Percentiles rank a stretch among this genome's conserved stretches.
Evolutionary conservation across 495 filamentous ascomycete genomes (phyloP).

Genomic region (Aeminium ludgeri): DNA sequence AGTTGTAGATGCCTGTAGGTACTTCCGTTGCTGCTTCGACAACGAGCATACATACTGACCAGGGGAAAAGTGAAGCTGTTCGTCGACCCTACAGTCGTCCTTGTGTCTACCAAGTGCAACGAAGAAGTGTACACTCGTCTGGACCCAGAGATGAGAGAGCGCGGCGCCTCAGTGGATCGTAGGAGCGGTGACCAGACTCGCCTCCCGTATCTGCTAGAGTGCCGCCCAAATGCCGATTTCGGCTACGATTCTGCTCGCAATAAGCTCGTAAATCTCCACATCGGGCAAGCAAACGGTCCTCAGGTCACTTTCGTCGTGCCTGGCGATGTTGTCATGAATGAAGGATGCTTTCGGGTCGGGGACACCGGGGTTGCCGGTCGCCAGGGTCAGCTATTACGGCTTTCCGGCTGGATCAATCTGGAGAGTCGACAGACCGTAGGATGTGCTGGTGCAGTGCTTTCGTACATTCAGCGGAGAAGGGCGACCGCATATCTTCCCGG

Average conservation of each 20-base stretch:
- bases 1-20: slow-evolving; percentile 47
- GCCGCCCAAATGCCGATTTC: slow-evolving; percentile 64
- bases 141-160: slow-evolving; percentile 22
- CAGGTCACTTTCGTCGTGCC: slow-evolving; percentile 37
- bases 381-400: slow-evolving; percentile 51
- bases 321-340: slow-evolving; percentile 31
- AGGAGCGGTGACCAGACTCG: slow-evolving; percentile 27
- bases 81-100: slow-evolving; percentile 61
- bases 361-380: slow-evolving; percentile 34
- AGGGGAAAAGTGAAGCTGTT: slow-evolving; percentile 44
- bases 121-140: slow-evolving; percentile 30
- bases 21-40: no score
- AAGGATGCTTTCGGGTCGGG: slow-evolving; percentile 31
- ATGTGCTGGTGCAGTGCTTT: slow-evolving; percentile 72
- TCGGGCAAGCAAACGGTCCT: slow-evolving; percentile 33
- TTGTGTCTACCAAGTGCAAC: slow-evolving; percentile 56
- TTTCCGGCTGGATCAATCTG: slow-evolving; percentile 60
- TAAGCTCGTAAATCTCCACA: slow-evolving; percentile 42
- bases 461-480: slow-evolving; percentile 57
- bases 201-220: slow-evolving; percentile 54
- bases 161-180: slow-evolving; percentile 16
- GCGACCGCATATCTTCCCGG: slow-evolving; percentile 40
- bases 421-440: slow-evolving; percentile 60
- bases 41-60: no score
- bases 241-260: slow-evolving; percentile 50